These are phyloP conservation scores for Blastobotrys petasosporus DNA, from an alignment of 1,139 yeast genomes.

Conservation along the genomic window DNA sequence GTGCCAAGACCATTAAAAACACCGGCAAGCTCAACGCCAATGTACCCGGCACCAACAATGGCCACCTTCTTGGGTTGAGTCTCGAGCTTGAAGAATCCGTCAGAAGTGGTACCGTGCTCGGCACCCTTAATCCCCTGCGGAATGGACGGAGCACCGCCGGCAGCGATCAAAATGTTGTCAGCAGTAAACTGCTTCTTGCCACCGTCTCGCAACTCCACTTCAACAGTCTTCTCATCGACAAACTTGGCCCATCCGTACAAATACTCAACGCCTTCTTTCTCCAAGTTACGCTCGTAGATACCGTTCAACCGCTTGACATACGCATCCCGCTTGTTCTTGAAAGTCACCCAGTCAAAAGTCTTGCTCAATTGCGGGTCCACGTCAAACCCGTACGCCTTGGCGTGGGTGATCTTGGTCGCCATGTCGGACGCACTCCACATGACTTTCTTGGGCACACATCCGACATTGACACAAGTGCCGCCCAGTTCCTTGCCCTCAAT, in stretches of 20 bases:
- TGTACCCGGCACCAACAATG: constrained; percentile 96
- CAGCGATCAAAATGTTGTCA: constrained; percentile 79
- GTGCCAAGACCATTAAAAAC: constrained; percentile 83
- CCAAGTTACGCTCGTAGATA: constrained; percentile 80
- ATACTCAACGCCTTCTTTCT: constrained; percentile 82
- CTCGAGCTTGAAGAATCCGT: constrained; percentile 79
- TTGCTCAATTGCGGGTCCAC: constrained; percentile 43
- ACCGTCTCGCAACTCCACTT: constrained; percentile 52
- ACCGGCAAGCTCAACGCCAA: constrained; percentile 93
- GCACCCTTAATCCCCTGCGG: constrained; percentile 72
- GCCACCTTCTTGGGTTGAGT: constrained; percentile 88
- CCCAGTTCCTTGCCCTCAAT: constrained; percentile 79
- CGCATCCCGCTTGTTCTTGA: constrained; percentile 88
- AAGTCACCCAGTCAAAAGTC: constrained; percentile 69
- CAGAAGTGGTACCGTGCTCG: constrained; percentile 80
- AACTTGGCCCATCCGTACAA: constrained; percentile 86
- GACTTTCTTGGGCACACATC: constrained; percentile 97
- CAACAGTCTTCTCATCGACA: constrained; percentile 57
- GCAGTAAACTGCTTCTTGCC: constrained; percentile 62
- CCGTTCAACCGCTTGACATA: constrained; percentile 83
- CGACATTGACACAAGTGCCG: constrained; percentile 98
- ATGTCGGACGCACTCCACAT: constrained; percentile 97
- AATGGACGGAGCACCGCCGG: constrained; percentile 81
- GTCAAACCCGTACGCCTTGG: constrained; percentile 76
- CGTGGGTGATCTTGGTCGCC: constrained; percentile 68